phyloP scores from a whole-genome alignment of 345 rosid species.

The Acer saccharum region DNA sequence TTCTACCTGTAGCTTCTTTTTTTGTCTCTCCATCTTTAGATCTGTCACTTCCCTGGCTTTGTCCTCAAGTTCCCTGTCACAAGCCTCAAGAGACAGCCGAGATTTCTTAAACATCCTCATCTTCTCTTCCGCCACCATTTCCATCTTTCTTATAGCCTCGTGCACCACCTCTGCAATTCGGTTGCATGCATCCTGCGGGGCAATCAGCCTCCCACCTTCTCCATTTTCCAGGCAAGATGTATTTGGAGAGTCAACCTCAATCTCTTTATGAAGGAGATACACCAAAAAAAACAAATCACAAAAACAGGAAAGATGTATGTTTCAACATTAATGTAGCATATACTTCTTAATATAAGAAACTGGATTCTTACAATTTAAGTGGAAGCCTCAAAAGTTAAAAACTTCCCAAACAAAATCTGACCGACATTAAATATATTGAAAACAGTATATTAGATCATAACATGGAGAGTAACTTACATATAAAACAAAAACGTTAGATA shows the following conservation, averaged over 20 bases:
- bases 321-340: not conserved
- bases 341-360: constrained; percentile 2
- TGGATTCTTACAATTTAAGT: not conserved
- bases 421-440: not conserved
- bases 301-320: not conserved
- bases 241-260: constrained; percentile 85
- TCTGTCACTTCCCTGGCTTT: constrained; percentile 89
- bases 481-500: not conserved
- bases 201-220: constrained; percentile 77
- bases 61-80: constrained; percentile 90
- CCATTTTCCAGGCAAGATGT: constrained; percentile 81
- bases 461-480: not conserved
- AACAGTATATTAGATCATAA: not conserved
- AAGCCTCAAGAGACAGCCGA: constrained; percentile 67
- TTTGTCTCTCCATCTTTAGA: constrained; percentile 70
- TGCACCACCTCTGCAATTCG: constrained; percentile 91
- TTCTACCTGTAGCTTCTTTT: constrained; percentile 82
- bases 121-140: constrained; percentile 97
- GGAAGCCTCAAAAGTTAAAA: not conserved
- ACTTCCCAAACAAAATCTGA: constrained; percentile 1
- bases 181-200: constrained; percentile 97
- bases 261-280: constrained; percentile 46
- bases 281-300: not conserved
- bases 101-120: constrained; percentile 92
- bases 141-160: constrained; percentile 96